Evolutionary conservation across 768 basidiomycete genomes (phyloP), one percentile per base, ranked within the genome.

Genomic region (Gloeopeniophorella convolvens): DNA sequence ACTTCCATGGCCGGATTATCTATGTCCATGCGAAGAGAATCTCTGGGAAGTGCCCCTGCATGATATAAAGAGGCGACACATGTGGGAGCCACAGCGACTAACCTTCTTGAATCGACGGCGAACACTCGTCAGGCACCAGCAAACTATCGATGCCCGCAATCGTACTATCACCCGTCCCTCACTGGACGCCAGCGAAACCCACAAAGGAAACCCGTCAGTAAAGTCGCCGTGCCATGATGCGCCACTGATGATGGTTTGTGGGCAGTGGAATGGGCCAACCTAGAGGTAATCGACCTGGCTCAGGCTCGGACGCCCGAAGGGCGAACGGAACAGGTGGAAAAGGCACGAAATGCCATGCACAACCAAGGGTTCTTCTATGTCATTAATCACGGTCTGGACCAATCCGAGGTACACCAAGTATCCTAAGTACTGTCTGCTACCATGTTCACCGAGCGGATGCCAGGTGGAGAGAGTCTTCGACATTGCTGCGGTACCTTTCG

Each of bases 401-500:
- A 60, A 34, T n/a, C n/a, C n/a, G n/a, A n/a, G n/a, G n/a, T n/a
- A n/a, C n/a, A n/a, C n/a, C n/a, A n/a, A n/a, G n/a, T n/a, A n/a
- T n/a, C n/a, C n/a, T n/a, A n/a, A n/a, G n/a, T n/a, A n/a, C n/a
- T n/a, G n/a, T n/a, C n/a, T n/a, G n/a, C n/a, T n/a, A n/a, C n/a
- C n/a, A n/a, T n/a, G n/a, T n/a, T n/a, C n/a, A n/a, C n/a, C n/a
- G n/a, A n/a, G n/a, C n/a, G n/a, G n/a, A n/a, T n/a, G n/a, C 3
- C 51, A 75, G 74, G 70, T 67, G 12, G 62, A 68, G 15, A 67
- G 73, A 15, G 70, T 76, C 10, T 73, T 77, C 53, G 72, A 74
- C 51, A 73, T 78, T 34, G 74, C 74, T 1, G 65, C 75, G 44
- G 52, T 75, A 6, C 65, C 72, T 12, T 75, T 76, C 53, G 62